Evolutionary conservation across 2,329 filamentous ascomycete genomes (phyloP).

Genomic region (Pezicula carpinea): DNA sequence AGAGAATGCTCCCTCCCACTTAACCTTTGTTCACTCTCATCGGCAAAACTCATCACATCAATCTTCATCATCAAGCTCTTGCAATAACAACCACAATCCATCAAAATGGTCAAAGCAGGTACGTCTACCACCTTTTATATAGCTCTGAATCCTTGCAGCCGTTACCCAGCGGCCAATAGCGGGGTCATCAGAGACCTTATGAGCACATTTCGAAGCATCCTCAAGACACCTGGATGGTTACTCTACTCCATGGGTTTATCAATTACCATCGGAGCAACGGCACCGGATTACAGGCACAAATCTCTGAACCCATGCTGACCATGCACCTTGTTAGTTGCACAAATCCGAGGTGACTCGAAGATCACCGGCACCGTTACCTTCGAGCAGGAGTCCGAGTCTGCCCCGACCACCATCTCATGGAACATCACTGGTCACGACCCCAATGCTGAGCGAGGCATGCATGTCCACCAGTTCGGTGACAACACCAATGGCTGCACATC

Average conservation of each 20-base stretch:
- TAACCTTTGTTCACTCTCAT: background rate
- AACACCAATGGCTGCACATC: conserved; percentile 99
- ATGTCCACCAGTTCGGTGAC: conserved; percentile 98
- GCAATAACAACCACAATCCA: conserved; percentile 32
- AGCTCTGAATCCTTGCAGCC: conserved; percentile 6
- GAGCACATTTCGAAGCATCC: conserved; percentile 48
- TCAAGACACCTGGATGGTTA: conserved; percentile 41
- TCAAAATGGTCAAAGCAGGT: conserved; percentile 99
- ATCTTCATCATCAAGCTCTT: background rate
- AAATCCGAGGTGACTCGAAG: conserved; percentile 97
- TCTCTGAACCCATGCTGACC: conserved; percentile 11
- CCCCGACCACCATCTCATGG: conserved; percentile 83
- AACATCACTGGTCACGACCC: conserved; percentile 88
- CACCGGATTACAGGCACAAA: background rate
- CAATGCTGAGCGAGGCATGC: conserved; percentile 96
- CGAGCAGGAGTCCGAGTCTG: conserved; percentile 80
- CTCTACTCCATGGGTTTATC: conserved; percentile 13
- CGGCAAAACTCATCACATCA: background rate
- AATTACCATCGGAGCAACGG: conserved; percentile 7
- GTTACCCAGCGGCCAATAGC: conserved; percentile 17
- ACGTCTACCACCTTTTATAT: conserved; percentile 37
- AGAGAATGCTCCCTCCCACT: background rate
- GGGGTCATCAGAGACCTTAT: conserved; percentile 46
- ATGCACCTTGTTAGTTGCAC: conserved; percentile 62
- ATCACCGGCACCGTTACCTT: conserved; percentile 91